Evolutionary conservation across 2,329 filamentous ascomycete genomes (phyloP).

Genomic region (Pseudocercospora fijiensis): DNA sequence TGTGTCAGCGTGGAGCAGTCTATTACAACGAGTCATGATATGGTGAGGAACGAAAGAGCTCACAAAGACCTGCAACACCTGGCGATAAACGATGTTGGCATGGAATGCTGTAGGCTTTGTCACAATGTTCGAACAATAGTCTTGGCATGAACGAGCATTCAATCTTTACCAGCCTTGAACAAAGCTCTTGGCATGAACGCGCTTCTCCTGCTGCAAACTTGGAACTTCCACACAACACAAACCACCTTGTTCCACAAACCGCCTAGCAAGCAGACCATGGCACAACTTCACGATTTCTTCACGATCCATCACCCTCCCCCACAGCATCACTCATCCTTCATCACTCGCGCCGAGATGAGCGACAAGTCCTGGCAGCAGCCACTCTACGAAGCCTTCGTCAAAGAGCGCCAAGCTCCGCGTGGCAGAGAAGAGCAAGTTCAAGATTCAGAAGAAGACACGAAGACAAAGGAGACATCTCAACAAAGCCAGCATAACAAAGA

Average conservation of each 20-base stretch:
- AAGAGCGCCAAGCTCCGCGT: background rate
- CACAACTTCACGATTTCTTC: background rate
- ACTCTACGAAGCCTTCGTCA: background rate
- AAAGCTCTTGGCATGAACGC: background rate
- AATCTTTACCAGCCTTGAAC: no score
- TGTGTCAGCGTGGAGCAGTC: no score
- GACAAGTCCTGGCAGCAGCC: background rate
- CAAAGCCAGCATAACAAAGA: no score
- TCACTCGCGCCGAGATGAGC: background rate
- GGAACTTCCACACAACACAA: no score
- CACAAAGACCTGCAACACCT: no score
- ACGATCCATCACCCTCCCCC: background rate
- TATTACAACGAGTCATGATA: no score
- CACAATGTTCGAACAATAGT: no score
- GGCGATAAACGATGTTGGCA: no score
- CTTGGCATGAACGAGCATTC: no score
- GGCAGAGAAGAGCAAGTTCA: background rate
- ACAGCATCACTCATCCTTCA: background rate
- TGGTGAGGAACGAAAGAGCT: no score
- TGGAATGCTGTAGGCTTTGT: no score
- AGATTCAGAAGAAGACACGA: background rate
- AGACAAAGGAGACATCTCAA: no score
- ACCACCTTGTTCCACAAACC: background rate
- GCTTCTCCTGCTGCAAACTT: background rate
- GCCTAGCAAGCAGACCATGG: background rate